Conservation (phyloP, 179 eudicot species). For the Dionaea muscipula region DNA sequence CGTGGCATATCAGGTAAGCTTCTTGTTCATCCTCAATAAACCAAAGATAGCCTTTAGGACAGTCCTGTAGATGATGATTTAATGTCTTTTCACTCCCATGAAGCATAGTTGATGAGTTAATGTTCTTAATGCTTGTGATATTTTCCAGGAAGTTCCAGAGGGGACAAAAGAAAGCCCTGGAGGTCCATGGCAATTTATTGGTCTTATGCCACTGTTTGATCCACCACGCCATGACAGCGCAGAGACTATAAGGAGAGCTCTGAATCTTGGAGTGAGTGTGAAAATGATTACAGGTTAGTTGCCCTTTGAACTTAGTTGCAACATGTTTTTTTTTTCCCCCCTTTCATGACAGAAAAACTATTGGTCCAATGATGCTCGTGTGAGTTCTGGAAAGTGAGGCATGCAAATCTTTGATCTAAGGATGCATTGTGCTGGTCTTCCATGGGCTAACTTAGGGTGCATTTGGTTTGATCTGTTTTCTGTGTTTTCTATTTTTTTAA, state of each 20-base stretch:
- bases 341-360: too few relatives aligned
- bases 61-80: too few relatives aligned
- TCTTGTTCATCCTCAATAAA: neutral
- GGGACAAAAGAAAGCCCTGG: slow-evolving; percentile 61
- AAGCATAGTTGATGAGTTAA: too few relatives aligned
- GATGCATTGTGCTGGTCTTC: too few relatives aligned
- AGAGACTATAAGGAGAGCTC: slow-evolving; percentile 61
- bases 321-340: too few relatives aligned
- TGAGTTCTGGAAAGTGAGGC: too few relatives aligned
- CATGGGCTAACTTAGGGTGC: too few relatives aligned
- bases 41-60: neutral
- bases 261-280: slow-evolving; percentile 69
- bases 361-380: too few relatives aligned
- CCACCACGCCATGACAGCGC: slow-evolving; percentile 89
- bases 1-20: slow-evolving; percentile 61
- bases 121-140: neutral
- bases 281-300: slow-evolving; percentile 74
- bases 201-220: slow-evolving; percentile 74
- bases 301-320: neutral
- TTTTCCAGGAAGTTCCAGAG: slow-evolving; percentile 62
- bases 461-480: too few relatives aligned
- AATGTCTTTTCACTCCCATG: too few relatives aligned
- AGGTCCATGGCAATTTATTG: slow-evolving; percentile 67
- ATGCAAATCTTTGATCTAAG: too few relatives aligned
- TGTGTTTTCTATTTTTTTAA: too few relatives aligned